Evolutionary conservation across 164 flowering plant genomes (phyloP).

Genomic region (Saururus chinensis): DNA sequence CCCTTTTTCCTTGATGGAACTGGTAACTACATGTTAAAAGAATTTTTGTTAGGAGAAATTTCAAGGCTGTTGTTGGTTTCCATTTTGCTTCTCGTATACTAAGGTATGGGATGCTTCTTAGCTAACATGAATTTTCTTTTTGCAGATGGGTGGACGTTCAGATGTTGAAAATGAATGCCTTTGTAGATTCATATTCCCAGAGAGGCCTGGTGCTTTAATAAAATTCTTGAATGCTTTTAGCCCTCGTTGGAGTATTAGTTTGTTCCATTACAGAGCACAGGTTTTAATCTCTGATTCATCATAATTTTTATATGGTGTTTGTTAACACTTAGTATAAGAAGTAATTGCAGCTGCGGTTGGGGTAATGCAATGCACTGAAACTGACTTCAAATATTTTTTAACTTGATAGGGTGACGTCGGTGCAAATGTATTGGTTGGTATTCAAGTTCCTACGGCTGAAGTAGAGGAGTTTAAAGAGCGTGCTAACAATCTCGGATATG

Average conservation of each 20-base stretch:
- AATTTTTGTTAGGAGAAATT: too few relatives aligned
- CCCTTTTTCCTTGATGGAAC: too few relatives aligned
- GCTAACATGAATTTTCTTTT: slow-evolving; percentile 2
- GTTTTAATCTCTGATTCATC: slow-evolving; percentile 17
- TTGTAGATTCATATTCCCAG: slow-evolving; percentile 81
- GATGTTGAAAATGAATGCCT: slow-evolving; percentile 62
- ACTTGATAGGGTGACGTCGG: slow-evolving; percentile 73
- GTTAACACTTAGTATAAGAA: background rate
- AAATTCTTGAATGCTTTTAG: slow-evolving; percentile 82
- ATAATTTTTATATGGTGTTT: background rate
- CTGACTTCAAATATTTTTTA: background rate
- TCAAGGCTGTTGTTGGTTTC: background rate
- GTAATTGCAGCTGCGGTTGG: background rate
- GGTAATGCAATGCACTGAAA: too few relatives aligned
- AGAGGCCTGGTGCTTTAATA: slow-evolving; percentile 89
- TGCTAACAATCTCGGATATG: slow-evolving; percentile 60
- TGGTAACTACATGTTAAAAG: too few relatives aligned
- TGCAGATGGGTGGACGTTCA: slow-evolving; percentile 79
- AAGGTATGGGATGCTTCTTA: slow-evolving; percentile 2
- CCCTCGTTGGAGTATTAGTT: slow-evolving; percentile 92
- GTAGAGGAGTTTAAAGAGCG: slow-evolving; percentile 50
- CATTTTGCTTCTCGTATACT: background rate
- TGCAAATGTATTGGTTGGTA: slow-evolving; percentile 93
- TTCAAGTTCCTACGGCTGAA: slow-evolving; percentile 58
- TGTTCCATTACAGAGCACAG: slow-evolving; percentile 93